Evolutionary conservation across 1,284 basidiomycete genomes (phyloP), one percentile per base, ranked within the genome.

Genomic region (Phellopilus nigrolimitatus): DNA sequence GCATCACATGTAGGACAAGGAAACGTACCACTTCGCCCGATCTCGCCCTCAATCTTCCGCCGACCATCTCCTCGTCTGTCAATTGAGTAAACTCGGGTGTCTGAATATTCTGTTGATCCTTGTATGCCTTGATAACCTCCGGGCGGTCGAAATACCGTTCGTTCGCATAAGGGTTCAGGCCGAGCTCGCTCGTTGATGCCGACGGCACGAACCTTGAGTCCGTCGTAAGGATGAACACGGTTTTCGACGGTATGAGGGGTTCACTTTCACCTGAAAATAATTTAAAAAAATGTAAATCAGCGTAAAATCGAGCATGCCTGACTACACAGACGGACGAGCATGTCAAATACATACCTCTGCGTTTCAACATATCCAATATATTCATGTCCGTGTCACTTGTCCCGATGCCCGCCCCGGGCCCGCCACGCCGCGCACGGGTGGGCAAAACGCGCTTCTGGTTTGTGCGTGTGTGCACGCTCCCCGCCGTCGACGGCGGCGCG

Each of bases 311-410:
- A 25, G 47, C 31, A 24, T 3, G 13, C 17, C 13, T 22, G 30
- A 25, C 13, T 33, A 80, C 34, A 25, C 12, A 17, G 13, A 21
- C 5, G n/a, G n/a, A n/a, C n/a, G 19, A 17, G 15, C 19, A 24
- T 3, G 22, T 24, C 3, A 21, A 36, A 21, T 25, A 51, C 88
- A 65, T 67, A 93, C 91, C 75, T 73, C 77, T 81, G 61, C 88
- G 79, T 66, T 81, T 80, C 61, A 88, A 76, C 60, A 84, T 86
- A 61, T 93, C 90, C 56, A 92, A 68, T 63, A 95, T 87, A 80
- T 91, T 84, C 55, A 82, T 64, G 71, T 95, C 91, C 24, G 85
- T 70, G 57, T 91, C 88, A 63, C 81, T 82, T 56, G 66, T 80
- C 52, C 88, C 86, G 44, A 88, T 78, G 31, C 68, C 68, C 17